Evolutionary conservation across 495 filamentous ascomycete genomes (phyloP).

Genomic region (Aspergillus indologenus): DNA sequence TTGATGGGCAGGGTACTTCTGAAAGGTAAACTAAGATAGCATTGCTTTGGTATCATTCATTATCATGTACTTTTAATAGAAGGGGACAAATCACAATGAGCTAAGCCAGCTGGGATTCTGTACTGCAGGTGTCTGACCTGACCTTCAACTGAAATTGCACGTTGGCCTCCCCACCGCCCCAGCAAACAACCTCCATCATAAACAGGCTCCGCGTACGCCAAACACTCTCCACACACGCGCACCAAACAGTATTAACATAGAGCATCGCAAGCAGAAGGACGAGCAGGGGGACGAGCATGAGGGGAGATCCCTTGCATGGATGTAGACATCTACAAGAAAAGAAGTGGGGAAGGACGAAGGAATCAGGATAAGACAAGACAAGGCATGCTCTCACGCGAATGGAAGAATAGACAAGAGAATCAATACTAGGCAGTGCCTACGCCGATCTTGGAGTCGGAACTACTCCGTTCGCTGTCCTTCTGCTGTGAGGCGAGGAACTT

Average conservation of each 20-base stretch:
- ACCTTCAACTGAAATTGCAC: conserved; percentile 19
- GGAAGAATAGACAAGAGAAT: background rate
- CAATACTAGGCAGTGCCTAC: conserved; percentile 29
- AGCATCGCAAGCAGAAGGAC: background rate
- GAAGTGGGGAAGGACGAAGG: conserved; percentile 1
- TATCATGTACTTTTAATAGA: conserved; percentile 1
- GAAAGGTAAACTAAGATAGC: background rate
- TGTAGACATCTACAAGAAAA: background rate
- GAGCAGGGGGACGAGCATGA: background rate
- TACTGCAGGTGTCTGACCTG: conserved; percentile 8
- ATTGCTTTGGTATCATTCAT: conserved; percentile 3
- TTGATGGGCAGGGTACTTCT: too few relatives aligned
- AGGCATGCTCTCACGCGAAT: conserved; percentile 9
- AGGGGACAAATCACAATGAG: background rate
- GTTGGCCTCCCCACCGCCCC: conserved; percentile 9
- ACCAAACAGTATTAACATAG: background rate
- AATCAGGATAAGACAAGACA: conserved; percentile 2
- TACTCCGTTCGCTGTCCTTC: conserved; percentile 31
- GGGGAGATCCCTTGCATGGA: background rate
- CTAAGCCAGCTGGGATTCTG: background rate
- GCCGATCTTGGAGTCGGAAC: conserved; percentile 37
- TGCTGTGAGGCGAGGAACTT: conserved; percentile 45
- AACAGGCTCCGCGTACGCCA: conserved; percentile 12
- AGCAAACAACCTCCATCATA: background rate
- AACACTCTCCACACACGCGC: conserved; percentile 17